Evolutionary conservation across 306 rosid genomes (phyloP).

Genomic region (Senna siamea): DNA sequence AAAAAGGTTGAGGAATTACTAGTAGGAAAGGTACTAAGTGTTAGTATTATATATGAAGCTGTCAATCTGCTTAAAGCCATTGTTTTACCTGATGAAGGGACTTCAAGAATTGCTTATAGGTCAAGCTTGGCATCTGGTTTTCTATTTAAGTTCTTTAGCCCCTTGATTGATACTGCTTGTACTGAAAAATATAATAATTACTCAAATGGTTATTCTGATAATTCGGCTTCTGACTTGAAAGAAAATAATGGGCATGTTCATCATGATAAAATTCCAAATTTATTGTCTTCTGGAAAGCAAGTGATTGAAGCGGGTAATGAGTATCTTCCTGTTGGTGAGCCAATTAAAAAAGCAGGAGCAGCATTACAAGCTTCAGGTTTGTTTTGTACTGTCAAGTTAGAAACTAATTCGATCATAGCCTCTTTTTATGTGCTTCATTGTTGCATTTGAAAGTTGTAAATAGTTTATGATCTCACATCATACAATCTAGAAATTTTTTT

Average conservation of each 20-base stretch:
- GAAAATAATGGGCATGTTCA: constrained; percentile 34
- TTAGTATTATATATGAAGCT: constrained; percentile 50
- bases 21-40: constrained; percentile 47
- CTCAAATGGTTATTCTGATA: constrained; percentile 28
- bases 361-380: constrained; percentile 87
- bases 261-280: constrained; percentile 34
- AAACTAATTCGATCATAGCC: not conserved
- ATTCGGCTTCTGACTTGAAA: constrained; percentile 29
- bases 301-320: constrained; percentile 48
- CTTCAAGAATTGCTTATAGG: constrained; percentile 57
- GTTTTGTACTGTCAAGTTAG: constrained; percentile 27
- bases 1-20: constrained; percentile 51
- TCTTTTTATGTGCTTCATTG: too few species aligned
- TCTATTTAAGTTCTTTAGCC: constrained; percentile 70
- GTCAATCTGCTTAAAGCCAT: constrained; percentile 41
- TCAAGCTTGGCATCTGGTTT: constrained; percentile 75
- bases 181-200: constrained; percentile 32
- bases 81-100: constrained; percentile 64
- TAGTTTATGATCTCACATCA: not conserved
- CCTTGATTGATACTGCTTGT: constrained; percentile 50
- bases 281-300: constrained; percentile 72
- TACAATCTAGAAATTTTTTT: not conserved
- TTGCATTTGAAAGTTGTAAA: not conserved
- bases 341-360: constrained; percentile 73
- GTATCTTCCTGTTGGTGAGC: constrained; percentile 70